A percentile compares a stretch with the other conserved stretches of the same genome.
Evolutionary conservation across 176 grass and related monocot species (phyloP).

Genomic region (Eragrostis curvula): DNA sequence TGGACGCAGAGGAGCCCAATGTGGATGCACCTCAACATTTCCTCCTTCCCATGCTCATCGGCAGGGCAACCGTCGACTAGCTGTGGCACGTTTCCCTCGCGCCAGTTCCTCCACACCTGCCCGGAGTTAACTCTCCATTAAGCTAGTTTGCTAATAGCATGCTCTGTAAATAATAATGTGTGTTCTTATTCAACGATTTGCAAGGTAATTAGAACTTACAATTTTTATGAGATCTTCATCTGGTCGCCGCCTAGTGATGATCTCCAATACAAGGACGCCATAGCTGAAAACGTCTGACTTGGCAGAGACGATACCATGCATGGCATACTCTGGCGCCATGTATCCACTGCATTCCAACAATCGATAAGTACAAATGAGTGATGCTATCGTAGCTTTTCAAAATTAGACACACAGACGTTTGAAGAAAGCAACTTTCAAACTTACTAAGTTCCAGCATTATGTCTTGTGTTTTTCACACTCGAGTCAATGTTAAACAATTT

Average conservation of each 20-base stretch:
- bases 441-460: constrained; percentile 60
- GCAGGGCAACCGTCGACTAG: constrained; percentile 14
- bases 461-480: constrained; percentile 44
- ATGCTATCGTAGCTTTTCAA: too few relatives aligned
- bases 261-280: constrained; percentile 58
- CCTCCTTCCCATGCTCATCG: background rate
- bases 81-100: background rate
- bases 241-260: constrained; percentile 39
- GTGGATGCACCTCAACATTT: constrained; percentile 51
- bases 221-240: constrained; percentile 26
- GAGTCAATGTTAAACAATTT: constrained; percentile 49
- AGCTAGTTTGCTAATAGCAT: too few relatives aligned
- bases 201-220: constrained; percentile 22
- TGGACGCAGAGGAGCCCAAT: constrained; percentile 54
- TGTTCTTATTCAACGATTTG: too few relatives aligned
- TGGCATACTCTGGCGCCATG: constrained; percentile 67
- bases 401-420: too few relatives aligned
- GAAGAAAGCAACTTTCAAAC: background rate
- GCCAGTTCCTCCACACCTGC: constrained; percentile 50
- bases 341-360: constrained; percentile 44
- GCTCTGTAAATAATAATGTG: too few relatives aligned
- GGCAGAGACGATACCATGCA: constrained; percentile 48
- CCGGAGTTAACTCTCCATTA: too few relatives aligned
- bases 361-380: too few relatives aligned
- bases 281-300: constrained; percentile 71